phyloP scores from a whole-genome alignment of 768 basidiomycete species.

The Amanita pseudoporphyria region DNA sequence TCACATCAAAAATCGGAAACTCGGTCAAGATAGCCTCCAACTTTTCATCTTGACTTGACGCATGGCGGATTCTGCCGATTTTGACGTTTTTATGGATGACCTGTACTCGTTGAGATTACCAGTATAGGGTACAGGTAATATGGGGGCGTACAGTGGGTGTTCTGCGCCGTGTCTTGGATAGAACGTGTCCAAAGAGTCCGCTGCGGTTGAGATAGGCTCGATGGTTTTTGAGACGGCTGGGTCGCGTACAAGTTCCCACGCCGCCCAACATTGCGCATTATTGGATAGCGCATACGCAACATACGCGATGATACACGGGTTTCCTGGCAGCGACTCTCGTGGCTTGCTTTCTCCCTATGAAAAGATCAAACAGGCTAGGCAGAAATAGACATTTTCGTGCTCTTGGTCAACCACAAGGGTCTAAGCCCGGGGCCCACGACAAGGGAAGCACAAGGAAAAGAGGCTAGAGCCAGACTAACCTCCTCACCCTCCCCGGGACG shows the following conservation, averaged over 20 bases:
- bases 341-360: no score
- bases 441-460: background rate
- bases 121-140: background rate
- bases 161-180: constrained; percentile 93
- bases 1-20: constrained; percentile 94
- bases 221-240: constrained; percentile 95
- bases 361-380: no score
- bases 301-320: no score
- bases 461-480: no score
- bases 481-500: no score
- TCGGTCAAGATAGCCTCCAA: constrained; percentile 87
- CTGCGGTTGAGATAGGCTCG: constrained; percentile 94
- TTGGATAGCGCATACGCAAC: no score
- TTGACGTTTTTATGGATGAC: constrained; percentile 99
- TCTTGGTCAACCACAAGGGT: no score
- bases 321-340: no score
- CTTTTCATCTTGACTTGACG: constrained; percentile 98
- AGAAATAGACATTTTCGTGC: no score
- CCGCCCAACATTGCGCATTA: no score
- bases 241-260: no score
- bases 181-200: constrained; percentile 88
- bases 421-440: background rate
- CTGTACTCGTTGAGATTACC: constrained; percentile 25
- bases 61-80: constrained; percentile 97
- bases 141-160: constrained; percentile 71